Conservation (phyloP, 345 rosid genomes). For the Syzygium aromaticum region DNA sequence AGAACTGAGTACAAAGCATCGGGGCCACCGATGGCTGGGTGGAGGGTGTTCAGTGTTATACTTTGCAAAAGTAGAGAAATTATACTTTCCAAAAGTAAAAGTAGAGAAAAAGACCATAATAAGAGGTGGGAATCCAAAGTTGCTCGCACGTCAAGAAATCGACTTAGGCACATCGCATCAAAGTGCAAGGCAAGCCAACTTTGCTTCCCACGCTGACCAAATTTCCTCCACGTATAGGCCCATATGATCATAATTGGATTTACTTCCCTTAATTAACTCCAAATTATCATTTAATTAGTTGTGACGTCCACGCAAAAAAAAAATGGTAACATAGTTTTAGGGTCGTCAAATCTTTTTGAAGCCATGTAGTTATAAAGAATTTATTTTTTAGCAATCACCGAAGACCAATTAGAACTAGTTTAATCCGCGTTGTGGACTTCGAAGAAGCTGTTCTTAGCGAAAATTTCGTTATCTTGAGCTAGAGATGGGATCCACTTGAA, state of each 20-base stretch:
- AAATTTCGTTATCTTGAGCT: neutral
- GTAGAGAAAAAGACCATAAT: neutral
- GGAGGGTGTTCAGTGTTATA: neutral
- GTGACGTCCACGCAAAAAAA: neutral
- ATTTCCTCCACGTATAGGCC: neutral
- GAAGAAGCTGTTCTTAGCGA: neutral
- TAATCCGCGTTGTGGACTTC: neutral
- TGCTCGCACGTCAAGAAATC: neutral
- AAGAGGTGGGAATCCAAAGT: fast-evolving
- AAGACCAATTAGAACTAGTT: too few species aligned
- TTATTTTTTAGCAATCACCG: too few species aligned
- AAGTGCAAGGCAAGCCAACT: neutral
- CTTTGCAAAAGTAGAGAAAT: too few species aligned
- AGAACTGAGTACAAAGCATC: too few species aligned
- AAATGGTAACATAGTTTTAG: neutral
- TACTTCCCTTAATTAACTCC: neutral
- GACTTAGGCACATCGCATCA: neutral
- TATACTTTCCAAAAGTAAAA: too few species aligned
- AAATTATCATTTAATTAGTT: neutral
- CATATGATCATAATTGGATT: neutral
- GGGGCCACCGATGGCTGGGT: too few species aligned
- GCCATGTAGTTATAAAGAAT: neutral
- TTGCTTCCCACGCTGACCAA: neutral
- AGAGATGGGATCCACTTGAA: neutral
- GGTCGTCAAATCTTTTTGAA: neutral